A percentile compares a stretch with the other conserved stretches of the same genome.
phyloP scores from a whole-genome alignment of 495 filamentous ascomycete genomes.

The Staphylotrichum longicolle region DNA sequence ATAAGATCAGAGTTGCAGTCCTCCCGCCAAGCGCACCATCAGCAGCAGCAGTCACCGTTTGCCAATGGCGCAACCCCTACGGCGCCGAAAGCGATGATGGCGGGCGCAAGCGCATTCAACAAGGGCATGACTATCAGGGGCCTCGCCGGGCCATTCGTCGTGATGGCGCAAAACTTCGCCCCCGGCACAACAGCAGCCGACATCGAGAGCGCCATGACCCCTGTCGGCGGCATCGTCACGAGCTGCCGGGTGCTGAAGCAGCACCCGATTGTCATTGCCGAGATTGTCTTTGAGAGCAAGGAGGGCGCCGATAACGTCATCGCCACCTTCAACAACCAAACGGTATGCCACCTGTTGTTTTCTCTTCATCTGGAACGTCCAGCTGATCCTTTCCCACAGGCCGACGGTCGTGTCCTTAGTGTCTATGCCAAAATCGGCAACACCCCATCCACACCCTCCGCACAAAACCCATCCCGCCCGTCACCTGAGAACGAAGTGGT shows the following conservation, averaged over 20 bases:
- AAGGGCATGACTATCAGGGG: constrained; percentile 75
- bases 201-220: constrained; percentile 81
- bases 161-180: constrained; percentile 86
- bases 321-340: constrained; percentile 81
- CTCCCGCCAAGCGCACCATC: constrained; percentile 26
- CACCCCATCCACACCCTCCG: constrained; percentile 8
- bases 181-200: constrained; percentile 91
- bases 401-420: constrained; percentile 77
- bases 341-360: constrained; percentile 50
- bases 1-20: constrained; percentile 32
- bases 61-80: constrained; percentile 13
- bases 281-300: constrained; percentile 77
- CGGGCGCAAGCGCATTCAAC: constrained; percentile 13
- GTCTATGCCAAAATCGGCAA: constrained; percentile 64
- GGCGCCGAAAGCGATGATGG: constrained; percentile 9
- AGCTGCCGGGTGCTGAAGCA: constrained; percentile 70
- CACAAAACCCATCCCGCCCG: neutral
- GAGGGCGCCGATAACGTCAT: constrained; percentile 77
- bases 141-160: constrained; percentile 74
- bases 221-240: constrained; percentile 65
- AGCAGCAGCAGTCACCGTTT: constrained; percentile 15
- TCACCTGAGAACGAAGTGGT: constrained; percentile 13
- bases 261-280: constrained; percentile 76
- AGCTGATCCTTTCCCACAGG: constrained; percentile 47
- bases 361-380: constrained; percentile 7